Evolutionary conservation across 2,329 filamentous ascomycete species (phyloP).

Genomic region (Diaporthe velutina): DNA sequence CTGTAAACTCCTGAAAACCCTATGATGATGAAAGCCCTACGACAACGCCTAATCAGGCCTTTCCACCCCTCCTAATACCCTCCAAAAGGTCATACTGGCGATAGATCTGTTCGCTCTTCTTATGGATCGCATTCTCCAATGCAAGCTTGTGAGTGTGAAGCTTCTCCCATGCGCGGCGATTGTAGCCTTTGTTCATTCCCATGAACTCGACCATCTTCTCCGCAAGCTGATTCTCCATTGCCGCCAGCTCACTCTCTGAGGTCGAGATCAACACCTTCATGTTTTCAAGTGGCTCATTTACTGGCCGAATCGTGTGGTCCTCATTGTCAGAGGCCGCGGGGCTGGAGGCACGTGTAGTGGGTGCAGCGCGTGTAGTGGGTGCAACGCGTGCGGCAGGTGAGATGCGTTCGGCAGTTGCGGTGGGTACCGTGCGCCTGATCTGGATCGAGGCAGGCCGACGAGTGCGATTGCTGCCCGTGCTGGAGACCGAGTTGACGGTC

Average conservation of each 20-base stretch:
- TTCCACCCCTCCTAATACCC: constrained; percentile 77
- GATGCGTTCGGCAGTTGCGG: not conserved
- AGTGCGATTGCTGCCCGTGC: constrained; percentile 67
- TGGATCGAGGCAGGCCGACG: constrained; percentile 73
- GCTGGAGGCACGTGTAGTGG: constrained; percentile 66
- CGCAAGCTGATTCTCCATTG: constrained; percentile 79
- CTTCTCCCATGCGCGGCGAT: constrained; percentile 72
- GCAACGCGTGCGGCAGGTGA: not conserved
- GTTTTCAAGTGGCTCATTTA: constrained; percentile 78
- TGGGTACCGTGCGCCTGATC: constrained; percentile 55
- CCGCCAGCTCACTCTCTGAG: constrained; percentile 82
- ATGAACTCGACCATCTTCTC: constrained; percentile 74
- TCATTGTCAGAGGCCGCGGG: constrained; percentile 59
- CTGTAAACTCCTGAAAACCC: not conserved
- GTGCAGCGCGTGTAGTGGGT: not conserved
- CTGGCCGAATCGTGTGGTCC: constrained; percentile 72
- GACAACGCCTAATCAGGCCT: constrained; percentile 57
- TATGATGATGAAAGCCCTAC: no score
- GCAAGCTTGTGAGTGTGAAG: constrained; percentile 72
- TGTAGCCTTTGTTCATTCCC: constrained; percentile 74
- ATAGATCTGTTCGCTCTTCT: constrained; percentile 85
- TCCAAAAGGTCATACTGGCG: constrained; percentile 86
- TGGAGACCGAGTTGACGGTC: constrained; percentile 49
- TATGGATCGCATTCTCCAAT: constrained; percentile 74
- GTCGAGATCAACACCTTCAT: constrained; percentile 87